phyloP scores from a whole-genome alignment of 345 rosid genomes.

The Acer campestre region DNA sequence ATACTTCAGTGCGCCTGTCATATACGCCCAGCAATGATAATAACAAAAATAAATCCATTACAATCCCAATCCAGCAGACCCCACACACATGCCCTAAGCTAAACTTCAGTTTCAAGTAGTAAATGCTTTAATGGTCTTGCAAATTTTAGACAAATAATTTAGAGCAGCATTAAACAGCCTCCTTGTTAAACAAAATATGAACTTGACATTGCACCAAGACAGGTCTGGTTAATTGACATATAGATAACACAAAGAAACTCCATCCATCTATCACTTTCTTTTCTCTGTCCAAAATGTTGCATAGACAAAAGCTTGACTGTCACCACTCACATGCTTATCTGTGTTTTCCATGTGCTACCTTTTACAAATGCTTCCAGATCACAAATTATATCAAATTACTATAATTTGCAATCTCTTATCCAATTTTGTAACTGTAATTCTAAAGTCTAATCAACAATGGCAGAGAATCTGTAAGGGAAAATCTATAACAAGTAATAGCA shows the following conservation, averaged over 20 bases:
- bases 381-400: not conserved
- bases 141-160: not conserved
- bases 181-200: not conserved
- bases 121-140: not conserved
- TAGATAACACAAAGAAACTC: conserved; percentile 31
- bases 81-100: not conserved
- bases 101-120: not conserved
- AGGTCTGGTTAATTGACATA: conserved; percentile 25
- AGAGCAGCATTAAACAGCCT: not conserved
- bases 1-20: no score
- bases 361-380: conserved; percentile 37
- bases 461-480: conserved; percentile 23
- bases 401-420: no score
- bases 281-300: conserved; percentile 26
- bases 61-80: not conserved
- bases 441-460: conserved; percentile 16
- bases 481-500: conserved; percentile 28
- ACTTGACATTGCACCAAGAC: not conserved
- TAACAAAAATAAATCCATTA: not conserved
- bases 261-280: conserved; percentile 37
- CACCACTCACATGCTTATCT: conserved; percentile 39
- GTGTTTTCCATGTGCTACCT: conserved; percentile 43
- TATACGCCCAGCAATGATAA: not conserved
- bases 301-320: conserved; percentile 37
- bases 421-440: conserved; percentile 14